Evolutionary conservation across 179 eudicot genomes (phyloP), one percentile per base, ranked within the genome.

Genomic region (Dionaea muscipula): DNA sequence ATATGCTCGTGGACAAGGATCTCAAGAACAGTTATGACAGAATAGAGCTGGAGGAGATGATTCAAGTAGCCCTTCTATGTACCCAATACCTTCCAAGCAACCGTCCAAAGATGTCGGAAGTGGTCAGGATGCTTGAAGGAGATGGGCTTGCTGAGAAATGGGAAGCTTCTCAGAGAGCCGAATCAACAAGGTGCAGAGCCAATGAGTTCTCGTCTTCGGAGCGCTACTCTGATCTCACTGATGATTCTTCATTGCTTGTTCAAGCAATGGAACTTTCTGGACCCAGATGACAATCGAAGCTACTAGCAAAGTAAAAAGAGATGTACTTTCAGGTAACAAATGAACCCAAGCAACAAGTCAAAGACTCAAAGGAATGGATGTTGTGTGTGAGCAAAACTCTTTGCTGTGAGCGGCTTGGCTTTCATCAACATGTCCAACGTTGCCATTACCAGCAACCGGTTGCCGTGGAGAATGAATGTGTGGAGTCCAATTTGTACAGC

Each of bases 201-300:
- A 80, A 82, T 37, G 94, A 82, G 20, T 87, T 87, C 66, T 87
- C 94, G 0, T 76, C 90, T 20, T 87, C 96, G 9, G 94, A 80
- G 57, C 68, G 96, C 24, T 88, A 85, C 68, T 85, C 91, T 21
- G 96, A 88, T 72, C 94, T 85, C 40, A 85, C 94, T 1, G 96
- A 88, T 46, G 96, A 88, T 63, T 82, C 90, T 31, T 85, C 96
- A 0, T 68, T 85, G 75, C 83, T 88, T 18, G 87, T 75, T 45
- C 94, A 88, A 70, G 96, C 87, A 47, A 85, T 88, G 94, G 96
- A 88, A 65, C 94, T 85, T 56, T 88, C 96, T 51, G 96, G 96
- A 57, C 96, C 96, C 0, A 78, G 96, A 66, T 87, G 63, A 63
- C 16, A 47, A n/a, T n/a, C n/a, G n/a, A n/a, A n/a, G n/a, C n/a